These are phyloP conservation scores for Neurospora sp. DNA, from an alignment of 495 filamentous ascomycete species.

Conservation along the genomic window DNA sequence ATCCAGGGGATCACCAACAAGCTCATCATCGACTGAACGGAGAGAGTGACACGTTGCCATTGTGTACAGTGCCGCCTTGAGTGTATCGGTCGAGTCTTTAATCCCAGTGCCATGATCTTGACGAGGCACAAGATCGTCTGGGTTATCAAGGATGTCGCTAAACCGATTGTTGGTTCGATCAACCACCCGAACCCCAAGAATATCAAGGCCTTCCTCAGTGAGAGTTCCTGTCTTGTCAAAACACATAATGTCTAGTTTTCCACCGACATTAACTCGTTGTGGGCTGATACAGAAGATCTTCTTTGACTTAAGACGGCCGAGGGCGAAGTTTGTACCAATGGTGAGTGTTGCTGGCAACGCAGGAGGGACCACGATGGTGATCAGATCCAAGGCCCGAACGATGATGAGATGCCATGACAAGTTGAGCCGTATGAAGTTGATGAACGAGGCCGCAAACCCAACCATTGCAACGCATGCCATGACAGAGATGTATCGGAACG, in stretches of 20 bases:
- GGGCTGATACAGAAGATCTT: slow-evolving; percentile 97
- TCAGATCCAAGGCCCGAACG: slow-evolving; percentile 84
- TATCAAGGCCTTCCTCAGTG: slow-evolving; percentile 93
- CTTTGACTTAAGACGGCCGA: slow-evolving; percentile 74
- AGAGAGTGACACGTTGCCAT: slow-evolving; percentile 98
- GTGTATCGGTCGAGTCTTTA: slow-evolving; percentile 48
- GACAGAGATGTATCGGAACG: slow-evolving; percentile 94
- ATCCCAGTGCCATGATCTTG: slow-evolving; percentile 44
- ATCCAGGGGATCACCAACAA: slow-evolving; percentile 91
- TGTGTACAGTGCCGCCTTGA: slow-evolving; percentile 68
- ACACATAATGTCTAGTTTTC: slow-evolving; percentile 91
- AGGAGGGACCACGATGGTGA: slow-evolving; percentile 96
- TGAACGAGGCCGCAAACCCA: slow-evolving; percentile 81
- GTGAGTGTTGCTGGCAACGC: slow-evolving; percentile 93
- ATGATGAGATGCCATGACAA: slow-evolving; percentile 84
- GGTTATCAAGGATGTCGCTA: slow-evolving; percentile 34
- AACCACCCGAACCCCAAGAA: slow-evolving; percentile 76
- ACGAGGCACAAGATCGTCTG: slow-evolving; percentile 44
- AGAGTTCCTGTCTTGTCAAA: slow-evolving; percentile 99
- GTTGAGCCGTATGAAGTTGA: slow-evolving; percentile 80
- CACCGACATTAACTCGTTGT: slow-evolving; percentile 89
- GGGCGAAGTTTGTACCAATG: slow-evolving; percentile 92
- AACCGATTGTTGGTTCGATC: slow-evolving; percentile 48
- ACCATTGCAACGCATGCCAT: slow-evolving; percentile 84
- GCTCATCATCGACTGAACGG: slow-evolving; percentile 71